Evolutionary conservation across 2,329 filamentous ascomycete genomes (phyloP), one percentile per base, ranked within the genome.

Genomic region (Plectosphaerella plurivora): DNA sequence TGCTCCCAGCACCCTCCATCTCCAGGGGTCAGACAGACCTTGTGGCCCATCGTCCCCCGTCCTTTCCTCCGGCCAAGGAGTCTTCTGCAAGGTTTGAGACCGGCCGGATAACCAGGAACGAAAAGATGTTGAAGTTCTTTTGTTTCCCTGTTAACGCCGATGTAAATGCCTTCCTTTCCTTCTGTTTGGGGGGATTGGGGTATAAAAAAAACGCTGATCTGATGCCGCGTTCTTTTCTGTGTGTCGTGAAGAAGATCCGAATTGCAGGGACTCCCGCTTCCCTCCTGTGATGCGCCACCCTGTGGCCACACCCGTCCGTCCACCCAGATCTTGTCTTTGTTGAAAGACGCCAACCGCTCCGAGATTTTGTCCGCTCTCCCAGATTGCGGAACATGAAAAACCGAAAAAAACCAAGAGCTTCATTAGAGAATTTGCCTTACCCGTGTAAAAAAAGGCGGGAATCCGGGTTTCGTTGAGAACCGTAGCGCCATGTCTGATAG

Each of bases 71-170:
- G 51, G 37, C 41, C 47, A 45, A 16, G 54, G 36, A 22, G 35
- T 15, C 9, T 36, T 42, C 44, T 44, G 41, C 41, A 44, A 18
- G 10, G 16, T 6, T 44, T 18, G 47, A 50, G 42, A 62, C 71
- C 62, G 66, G 69, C 69, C 68, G 68, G 68, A 69, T 66, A 70
- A 70, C 65, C 59, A 67, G 68, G 68, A 68, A 55, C 65, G 61
- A 66, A 73, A 74, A 73, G 69, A 73, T 73, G 72, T 74, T 74
- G 72, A 74, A 74, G 57, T 72, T 72, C 70, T 73, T 73, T 71
- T 68, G 63, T 67, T 70, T 72, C 66, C 69, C 68, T 66, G 66
- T 66, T 66, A 73, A 72, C 68, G 68, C 70, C 69, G 59, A 57
- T 59, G 50, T 53, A 56, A 46, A 58, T 60, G 56, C 55, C 51